A percentile compares a stretch with the other conserved stretches of the same genome.
These are phyloP conservation scores for Aspergillus ruber DNA, from an alignment of 2,329 filamentous ascomycete genomes.

Conservation along the genomic window DNA sequence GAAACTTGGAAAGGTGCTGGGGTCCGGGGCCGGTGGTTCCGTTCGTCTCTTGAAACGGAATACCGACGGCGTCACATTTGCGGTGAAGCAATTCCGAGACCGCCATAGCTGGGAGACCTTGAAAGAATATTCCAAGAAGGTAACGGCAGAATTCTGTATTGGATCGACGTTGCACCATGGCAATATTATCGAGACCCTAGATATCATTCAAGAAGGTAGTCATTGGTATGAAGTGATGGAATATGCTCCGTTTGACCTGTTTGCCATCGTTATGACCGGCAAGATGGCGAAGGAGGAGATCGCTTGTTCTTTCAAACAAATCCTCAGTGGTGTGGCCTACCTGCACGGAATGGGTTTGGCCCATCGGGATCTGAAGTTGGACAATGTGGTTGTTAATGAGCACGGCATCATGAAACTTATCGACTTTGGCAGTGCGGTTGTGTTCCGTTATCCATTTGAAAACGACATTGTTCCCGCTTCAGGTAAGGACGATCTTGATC, in stretches of 20 bases:
- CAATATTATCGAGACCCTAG: conserved; percentile 96
- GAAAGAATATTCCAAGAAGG: conserved; percentile 94
- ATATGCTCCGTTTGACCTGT: conserved; percentile 90
- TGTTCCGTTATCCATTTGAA: conserved; percentile 97
- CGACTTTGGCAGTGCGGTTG: conserved; percentile 94
- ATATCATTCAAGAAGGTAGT: conserved; percentile 88
- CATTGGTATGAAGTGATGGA: conserved; percentile 99
- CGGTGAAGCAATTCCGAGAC: conserved; percentile 92
- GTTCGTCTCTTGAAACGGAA: conserved; percentile 90
- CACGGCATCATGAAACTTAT: conserved; percentile 99
- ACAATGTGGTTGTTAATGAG: conserved; percentile 96
- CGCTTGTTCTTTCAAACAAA: conserved; percentile 85
- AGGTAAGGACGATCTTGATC: conserved; percentile 50
- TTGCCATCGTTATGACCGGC: conserved; percentile 97
- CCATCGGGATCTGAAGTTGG: conserved; percentile 89
- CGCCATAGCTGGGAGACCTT: conserved; percentile 89
- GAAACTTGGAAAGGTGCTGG: conserved; percentile 88
- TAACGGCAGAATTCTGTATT: conserved; percentile 97
- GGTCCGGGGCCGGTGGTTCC: conserved; percentile 88
- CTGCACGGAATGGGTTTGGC: conserved; percentile 91
- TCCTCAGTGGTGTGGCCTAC: conserved; percentile 89
- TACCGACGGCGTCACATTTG: conserved; percentile 88
- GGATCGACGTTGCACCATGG: conserved; percentile 94
- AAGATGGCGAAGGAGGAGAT: conserved; percentile 93
- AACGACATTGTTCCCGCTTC: conserved; percentile 73